Base-by-base conservation (phyloP, 352 stramenopile genomes). In the Globisporangium heterothallicum region DNA sequence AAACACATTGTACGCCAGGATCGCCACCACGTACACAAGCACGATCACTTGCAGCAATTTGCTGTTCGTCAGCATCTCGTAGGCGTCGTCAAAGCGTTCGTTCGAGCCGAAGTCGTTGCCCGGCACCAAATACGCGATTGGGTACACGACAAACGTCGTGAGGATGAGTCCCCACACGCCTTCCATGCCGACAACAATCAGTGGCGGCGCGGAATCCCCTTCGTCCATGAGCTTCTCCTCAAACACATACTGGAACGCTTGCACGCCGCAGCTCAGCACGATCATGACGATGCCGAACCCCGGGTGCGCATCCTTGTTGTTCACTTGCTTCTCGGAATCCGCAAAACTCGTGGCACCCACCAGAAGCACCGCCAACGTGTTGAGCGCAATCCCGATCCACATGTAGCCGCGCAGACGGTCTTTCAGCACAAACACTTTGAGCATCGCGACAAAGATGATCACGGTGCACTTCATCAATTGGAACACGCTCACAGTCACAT, bases 171-270 rank as follows among this genome's bases (percentile, higher is more conserved):
- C 96, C 96, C 96, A 99, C 6, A 98, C 63, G 22, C 96, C 96
- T 67, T 98, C 94, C 92, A 98, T 98, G 21, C 94, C 95, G 51
- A 94, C 80, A 25, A 94, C 84, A 2, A 98, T 93, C 14, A 99
- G 73, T 27, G 96, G 82, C 26, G 94, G 92, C 29, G 93, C 88
- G 46, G 83, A 91, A 49, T 95, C 78, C 48, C 93, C 88, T 63
- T 97, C 93, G 50, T 92, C 92, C 90, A 98, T 97, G 32, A 98
- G 84, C 69, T 98, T 98, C 72, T 99, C 96, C 61, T 99, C 95
- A 59, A 98, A 98, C 24, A 98, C 95, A 74, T 98, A 98, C 58
- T 98, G 94, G 22, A 96, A 70, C 2, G 89, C 87, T 64, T 98
- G 93, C 8, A 98, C 92, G 35, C 94, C 88, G 48, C 94, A 97